These are phyloP conservation scores for Vicia villosa DNA, from an alignment of 306 rosid genomes.

Conservation along the genomic window DNA sequence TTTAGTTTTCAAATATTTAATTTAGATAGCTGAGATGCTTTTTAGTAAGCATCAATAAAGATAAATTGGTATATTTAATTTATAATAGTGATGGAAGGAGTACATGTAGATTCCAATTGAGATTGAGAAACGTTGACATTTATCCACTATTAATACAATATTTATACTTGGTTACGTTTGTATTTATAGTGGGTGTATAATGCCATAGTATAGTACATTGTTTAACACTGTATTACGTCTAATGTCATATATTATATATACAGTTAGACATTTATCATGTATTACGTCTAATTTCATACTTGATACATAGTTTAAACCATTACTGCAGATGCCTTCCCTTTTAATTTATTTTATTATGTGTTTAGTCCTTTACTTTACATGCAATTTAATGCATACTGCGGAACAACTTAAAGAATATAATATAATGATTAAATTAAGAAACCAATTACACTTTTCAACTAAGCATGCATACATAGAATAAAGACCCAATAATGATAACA, in stretches of 20 bases:
- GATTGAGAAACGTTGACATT: too few relatives aligned
- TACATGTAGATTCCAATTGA: too few relatives aligned
- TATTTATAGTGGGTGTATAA: too few relatives aligned
- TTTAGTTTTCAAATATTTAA: too few relatives aligned
- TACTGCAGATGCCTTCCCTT: not conserved
- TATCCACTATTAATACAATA: too few relatives aligned
- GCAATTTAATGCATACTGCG: slow-evolving; percentile 14
- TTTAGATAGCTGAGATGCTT: too few relatives aligned
- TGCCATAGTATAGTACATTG: not conserved
- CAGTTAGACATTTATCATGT: too few relatives aligned
- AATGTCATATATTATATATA: not conserved
- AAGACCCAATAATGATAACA: not conserved
- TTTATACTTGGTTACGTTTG: too few relatives aligned
- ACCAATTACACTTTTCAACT: slow-evolving; percentile 26
- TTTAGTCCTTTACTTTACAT: not conserved
- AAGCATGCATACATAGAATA: slow-evolving; percentile 16
- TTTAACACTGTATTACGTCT: not conserved
- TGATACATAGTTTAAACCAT: slow-evolving; percentile 10
- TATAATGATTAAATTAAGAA: slow-evolving; percentile 3
- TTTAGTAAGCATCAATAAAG: too few relatives aligned
- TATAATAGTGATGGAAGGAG: too few relatives aligned
- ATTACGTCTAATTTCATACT: not conserved
- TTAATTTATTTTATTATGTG: slow-evolving; percentile 8
- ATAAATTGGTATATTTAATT: too few relatives aligned
- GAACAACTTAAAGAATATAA: slow-evolving; percentile 17